phyloP scores from a whole-genome alignment of 352 stramenopile species.

The Phytophthora constricta region DNA sequence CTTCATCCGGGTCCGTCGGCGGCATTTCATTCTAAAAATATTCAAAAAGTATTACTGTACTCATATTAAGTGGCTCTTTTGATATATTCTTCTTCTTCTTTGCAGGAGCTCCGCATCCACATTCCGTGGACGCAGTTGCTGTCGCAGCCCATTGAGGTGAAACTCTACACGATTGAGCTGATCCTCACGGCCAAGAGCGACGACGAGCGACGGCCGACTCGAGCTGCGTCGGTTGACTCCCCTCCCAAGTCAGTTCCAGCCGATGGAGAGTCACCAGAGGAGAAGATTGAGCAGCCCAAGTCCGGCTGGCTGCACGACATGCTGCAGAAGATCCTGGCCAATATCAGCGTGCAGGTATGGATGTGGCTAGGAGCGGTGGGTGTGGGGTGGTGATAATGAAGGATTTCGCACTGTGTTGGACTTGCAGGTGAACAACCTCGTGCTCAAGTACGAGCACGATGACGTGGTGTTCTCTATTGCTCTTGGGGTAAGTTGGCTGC shows the following conservation, averaged over 20 bases:
- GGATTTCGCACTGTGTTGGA: not conserved
- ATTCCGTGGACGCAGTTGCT: conserved; percentile 90
- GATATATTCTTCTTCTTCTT: not conserved
- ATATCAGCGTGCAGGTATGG: conserved; percentile 74
- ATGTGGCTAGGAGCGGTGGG: not conserved
- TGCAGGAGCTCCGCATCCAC: conserved; percentile 85
- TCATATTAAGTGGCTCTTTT: no score
- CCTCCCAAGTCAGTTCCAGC: not conserved
- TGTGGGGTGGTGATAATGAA: not conserved
- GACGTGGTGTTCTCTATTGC: conserved; percentile 87
- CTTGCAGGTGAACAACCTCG: conserved; percentile 82
- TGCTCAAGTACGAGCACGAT: conserved; percentile 90
- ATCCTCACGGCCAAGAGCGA: conserved; percentile 74
- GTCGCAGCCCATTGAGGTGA: conserved; percentile 88
- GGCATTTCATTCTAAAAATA: not conserved
- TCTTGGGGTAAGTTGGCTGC: conserved; percentile 58
- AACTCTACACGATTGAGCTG: conserved; percentile 90
- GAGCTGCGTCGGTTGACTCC: conserved; percentile 21
- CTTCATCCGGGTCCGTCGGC: conserved; percentile 84
- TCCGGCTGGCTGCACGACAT: conserved; percentile 82
- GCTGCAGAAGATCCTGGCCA: conserved; percentile 83
- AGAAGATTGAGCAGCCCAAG: conserved; percentile 81
- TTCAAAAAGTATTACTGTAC: not conserved
- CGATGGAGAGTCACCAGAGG: conserved; percentile 17
- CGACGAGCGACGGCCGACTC: conserved; percentile 21